Evolutionary conservation across 179 eudicot genomes (phyloP).

Genomic region (Spinacia oleracea): DNA sequence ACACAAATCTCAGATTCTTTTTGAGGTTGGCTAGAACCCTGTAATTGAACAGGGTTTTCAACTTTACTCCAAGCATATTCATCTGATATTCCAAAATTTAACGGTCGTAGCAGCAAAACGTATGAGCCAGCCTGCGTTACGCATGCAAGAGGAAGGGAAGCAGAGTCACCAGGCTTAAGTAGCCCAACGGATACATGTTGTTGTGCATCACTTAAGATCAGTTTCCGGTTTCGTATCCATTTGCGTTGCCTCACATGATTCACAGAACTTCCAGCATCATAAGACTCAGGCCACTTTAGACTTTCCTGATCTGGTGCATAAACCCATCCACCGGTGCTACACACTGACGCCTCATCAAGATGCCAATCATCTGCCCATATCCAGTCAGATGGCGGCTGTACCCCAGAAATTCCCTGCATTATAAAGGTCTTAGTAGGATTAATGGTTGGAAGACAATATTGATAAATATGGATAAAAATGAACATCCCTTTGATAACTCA

Average conservation of each 20-base stretch:
- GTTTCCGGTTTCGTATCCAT: constrained; percentile 78
- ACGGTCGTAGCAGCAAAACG: constrained; percentile 64
- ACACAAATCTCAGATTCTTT: constrained; percentile 56
- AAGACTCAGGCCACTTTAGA: constrained; percentile 74
- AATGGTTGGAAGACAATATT: not conserved
- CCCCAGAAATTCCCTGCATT: constrained; percentile 51
- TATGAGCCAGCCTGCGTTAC: constrained; percentile 54
- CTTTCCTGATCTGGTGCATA: constrained; percentile 73
- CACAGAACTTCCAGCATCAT: constrained; percentile 41
- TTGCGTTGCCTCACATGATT: constrained; percentile 69
- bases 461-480: not conserved
- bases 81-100: constrained; percentile 39
- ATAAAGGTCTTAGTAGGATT: constrained; percentile 18
- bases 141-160: constrained; percentile 75
- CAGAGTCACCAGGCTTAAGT: constrained; percentile 67
- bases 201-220: constrained; percentile 31
- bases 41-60: constrained; percentile 44
- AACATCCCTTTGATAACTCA: constrained; percentile 7
- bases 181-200: constrained; percentile 56
- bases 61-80: constrained; percentile 85
- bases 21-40: constrained; percentile 37
- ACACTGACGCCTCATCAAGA: constrained; percentile 54
- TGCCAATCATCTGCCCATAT: constrained; percentile 93
- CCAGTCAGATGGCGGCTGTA: constrained; percentile 65
- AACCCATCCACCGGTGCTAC: constrained; percentile 71